phyloP scores from a whole-genome alignment of 768 basidiomycete species.

The Galerina marginata region DNA sequence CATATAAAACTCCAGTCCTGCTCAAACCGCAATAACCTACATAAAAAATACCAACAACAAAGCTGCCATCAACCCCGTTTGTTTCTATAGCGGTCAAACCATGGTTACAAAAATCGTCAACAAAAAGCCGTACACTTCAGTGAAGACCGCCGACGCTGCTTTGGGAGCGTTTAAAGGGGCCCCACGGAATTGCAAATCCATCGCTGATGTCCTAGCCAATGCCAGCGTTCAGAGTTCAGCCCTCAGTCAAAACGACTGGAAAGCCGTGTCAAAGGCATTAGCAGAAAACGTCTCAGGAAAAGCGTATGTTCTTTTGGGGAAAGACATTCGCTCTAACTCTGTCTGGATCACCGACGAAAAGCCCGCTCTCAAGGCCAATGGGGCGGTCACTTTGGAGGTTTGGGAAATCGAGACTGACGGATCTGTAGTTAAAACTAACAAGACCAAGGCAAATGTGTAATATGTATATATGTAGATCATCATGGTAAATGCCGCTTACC shows the following conservation, averaged over 20 bases:
- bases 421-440: neutral
- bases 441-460: neutral
- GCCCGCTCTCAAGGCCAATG: neutral
- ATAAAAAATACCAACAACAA: neutral
- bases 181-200: neutral
- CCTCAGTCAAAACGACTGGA: neutral
- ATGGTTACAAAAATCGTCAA: neutral
- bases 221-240: neutral
- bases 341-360: slow-evolving; percentile 1
- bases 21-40: neutral
- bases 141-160: neutral
- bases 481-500: no score
- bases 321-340: neutral
- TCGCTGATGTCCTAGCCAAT: neutral
- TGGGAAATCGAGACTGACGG: neutral
- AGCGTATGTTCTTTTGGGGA: neutral
- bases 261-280: neutral
- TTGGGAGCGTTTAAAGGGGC: neutral
- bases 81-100: neutral
- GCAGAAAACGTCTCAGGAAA: neutral
- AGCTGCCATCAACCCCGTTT: neutral
- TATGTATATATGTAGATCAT: neutral
- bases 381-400: neutral
- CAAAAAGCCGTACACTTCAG: neutral
- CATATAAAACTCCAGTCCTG: neutral